These are phyloP conservation scores for Ophiostoma piceae DNA, from an alignment of 2,329 filamentous ascomycete species.

Conservation along the genomic window DNA sequence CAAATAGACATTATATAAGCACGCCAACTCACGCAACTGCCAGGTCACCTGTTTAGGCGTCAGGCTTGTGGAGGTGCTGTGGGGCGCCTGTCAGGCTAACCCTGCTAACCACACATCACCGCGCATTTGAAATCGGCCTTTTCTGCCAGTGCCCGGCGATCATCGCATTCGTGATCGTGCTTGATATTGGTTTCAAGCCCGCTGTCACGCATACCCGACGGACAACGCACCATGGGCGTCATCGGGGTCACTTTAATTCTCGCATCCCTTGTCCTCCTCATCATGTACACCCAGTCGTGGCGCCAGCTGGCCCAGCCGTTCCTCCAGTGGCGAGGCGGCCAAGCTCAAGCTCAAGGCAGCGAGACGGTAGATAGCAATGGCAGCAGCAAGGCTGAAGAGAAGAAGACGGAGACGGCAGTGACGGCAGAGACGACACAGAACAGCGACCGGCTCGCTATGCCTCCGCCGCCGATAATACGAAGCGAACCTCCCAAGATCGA, in stretches of 20 bases:
- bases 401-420: neutral
- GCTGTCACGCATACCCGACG: neutral
- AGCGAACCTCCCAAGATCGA: neutral
- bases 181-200: neutral
- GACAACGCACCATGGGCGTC: slow-evolving; percentile 45
- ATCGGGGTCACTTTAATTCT: slow-evolving; percentile 58
- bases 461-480: slow-evolving; percentile 25
- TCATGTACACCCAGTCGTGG: slow-evolving; percentile 50
- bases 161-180: slow-evolving; percentile 5
- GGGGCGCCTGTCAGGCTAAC: no score
- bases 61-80: neutral
- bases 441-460: slow-evolving; percentile 19
- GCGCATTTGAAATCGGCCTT: neutral
- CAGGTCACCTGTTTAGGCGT: slow-evolving; percentile 9
- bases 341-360: neutral
- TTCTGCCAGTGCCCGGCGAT: neutral
- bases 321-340: slow-evolving; percentile 13
- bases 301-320: slow-evolving; percentile 32
- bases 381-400: neutral
- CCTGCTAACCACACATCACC: neutral
- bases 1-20: neutral
- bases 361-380: neutral
- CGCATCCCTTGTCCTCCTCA: slow-evolving; percentile 53
- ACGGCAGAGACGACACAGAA: neutral
- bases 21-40: neutral